Base-by-base conservation (phyloP, 176 grass and related monocot genomes). In the Oryza australiensis region DNA sequence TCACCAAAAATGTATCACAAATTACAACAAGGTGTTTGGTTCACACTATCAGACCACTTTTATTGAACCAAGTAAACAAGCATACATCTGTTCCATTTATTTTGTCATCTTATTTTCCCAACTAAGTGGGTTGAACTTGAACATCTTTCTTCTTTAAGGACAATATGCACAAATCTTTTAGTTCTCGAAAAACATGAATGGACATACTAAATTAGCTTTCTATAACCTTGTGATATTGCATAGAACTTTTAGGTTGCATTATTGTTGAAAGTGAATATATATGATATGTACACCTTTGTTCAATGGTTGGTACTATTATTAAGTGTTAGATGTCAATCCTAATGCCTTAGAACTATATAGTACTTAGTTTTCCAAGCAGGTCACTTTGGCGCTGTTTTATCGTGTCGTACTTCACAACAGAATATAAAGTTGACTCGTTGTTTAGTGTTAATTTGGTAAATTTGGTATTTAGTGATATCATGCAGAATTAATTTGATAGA, bases 371-470 rank as follows among this genome's bases (percentile, higher is more conserved):
- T 73, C n/a, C 5, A 7, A 35, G 26, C 43, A 29, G 26, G 12
- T 77, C 64, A 13, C 18, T 30, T 68, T 5, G 33, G 12, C 45
- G 18, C 46, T 68, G 29, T 15, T 5, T 70, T 59, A 62, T 35
- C 38, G 23, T 3, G 1, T 8, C 5, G 7, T 18, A 62, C 23
- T 66, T 67, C 12, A 43, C 32, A 16, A 24, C 2, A 0, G 33
- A 40, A 60, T 73, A 30, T 20, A 60, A 62, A 26, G 26, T 43
- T 33, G 0, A 3, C 45, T 9, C 38, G 22, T 2, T 15, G 2
- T 62, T 84, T 24, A 26, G n/a, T 20, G 12, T 70, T 69, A 68
- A 43, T 77, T 43, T 76, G 43, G 30, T 30, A 40, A 67, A 67
- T 26, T 18, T 67, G 42, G 18, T 46, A 46, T 77, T 62, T 33